Percentiles rank a stretch among this genome's conserved stretches.
Evolutionary conservation across 1,284 basidiomycete genomes (phyloP).

Genomic region (Pascua sp.): DNA sequence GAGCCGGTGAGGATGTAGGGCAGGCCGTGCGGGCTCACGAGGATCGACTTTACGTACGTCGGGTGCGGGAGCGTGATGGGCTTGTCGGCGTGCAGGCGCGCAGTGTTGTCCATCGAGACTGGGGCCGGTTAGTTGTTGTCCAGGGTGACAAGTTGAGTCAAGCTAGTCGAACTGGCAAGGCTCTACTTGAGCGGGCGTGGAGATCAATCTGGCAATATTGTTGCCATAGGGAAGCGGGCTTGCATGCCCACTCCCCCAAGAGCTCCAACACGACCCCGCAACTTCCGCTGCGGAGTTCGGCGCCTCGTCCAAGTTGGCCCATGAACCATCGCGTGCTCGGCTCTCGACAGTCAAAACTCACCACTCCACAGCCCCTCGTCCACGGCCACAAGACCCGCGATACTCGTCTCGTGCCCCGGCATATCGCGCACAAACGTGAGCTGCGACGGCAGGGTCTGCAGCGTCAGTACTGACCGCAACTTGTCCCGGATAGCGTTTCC

Average conservation of each 20-base stretch:
- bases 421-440: slow-evolving; percentile 28
- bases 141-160: background rate
- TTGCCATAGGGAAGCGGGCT: background rate
- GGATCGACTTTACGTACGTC: slow-evolving; percentile 64
- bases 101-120: slow-evolving; percentile 85
- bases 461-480: background rate
- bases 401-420: slow-evolving; percentile 51
- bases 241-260: too few relatives aligned
- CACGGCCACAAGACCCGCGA: slow-evolving; percentile 61
- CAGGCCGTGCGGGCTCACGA: slow-evolving; percentile 61
- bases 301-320: too few relatives aligned
- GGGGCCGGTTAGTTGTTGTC: background rate
- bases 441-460: background rate
- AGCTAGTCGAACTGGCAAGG: background rate
- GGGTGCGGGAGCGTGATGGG: slow-evolving; percentile 58
- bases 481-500: slow-evolving; percentile 54
- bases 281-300: too few relatives aligned
- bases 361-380: slow-evolving; percentile 78
- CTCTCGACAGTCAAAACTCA: slow-evolving; percentile 42
- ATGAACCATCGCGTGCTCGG: too few relatives aligned
- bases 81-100: slow-evolving; percentile 56
- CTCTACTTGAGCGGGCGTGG: background rate
- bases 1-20: slow-evolving; percentile 62
- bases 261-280: too few relatives aligned
- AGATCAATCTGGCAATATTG: background rate